Conservation (phyloP, 306 rosid genomes). For the Rosa persica region DNA sequence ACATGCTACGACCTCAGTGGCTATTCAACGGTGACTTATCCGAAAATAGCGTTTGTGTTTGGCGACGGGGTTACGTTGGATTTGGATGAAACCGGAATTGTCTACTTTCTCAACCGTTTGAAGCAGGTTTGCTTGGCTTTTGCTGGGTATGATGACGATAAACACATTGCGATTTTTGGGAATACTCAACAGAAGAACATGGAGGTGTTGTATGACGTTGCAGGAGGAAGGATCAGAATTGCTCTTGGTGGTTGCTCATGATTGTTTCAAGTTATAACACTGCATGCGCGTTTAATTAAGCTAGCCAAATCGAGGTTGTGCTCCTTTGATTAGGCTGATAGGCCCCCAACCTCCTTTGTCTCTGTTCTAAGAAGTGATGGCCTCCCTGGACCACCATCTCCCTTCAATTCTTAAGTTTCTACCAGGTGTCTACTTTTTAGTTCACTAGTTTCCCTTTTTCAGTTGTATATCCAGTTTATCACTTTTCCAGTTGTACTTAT, state of each 20-base stretch:
- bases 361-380: too few relatives aligned
- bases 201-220: constrained; percentile 64
- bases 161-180: constrained; percentile 44
- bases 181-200: constrained; percentile 65
- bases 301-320: too few relatives aligned
- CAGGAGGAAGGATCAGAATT: constrained; percentile 54
- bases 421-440: too few relatives aligned
- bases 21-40: not conserved
- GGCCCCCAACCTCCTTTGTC: too few relatives aligned
- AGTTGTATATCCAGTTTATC: too few relatives aligned
- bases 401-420: too few relatives aligned
- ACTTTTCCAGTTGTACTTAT: too few relatives aligned
- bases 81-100: not conserved
- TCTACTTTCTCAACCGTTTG: not conserved
- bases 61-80: constrained; percentile 11
- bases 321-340: too few relatives aligned
- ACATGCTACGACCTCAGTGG: constrained; percentile 26
- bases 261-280: too few relatives aligned
- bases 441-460: too few relatives aligned
- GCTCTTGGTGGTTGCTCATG: constrained; percentile 43
- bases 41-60: constrained; percentile 17
- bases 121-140: constrained; percentile 62
- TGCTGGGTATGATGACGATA: constrained; percentile 41
- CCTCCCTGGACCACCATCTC: too few relatives aligned
- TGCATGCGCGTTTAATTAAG: too few relatives aligned